phyloP scores from a whole-genome alignment of 176 grass and related monocot species.

The Aegilops speltoides region DNA sequence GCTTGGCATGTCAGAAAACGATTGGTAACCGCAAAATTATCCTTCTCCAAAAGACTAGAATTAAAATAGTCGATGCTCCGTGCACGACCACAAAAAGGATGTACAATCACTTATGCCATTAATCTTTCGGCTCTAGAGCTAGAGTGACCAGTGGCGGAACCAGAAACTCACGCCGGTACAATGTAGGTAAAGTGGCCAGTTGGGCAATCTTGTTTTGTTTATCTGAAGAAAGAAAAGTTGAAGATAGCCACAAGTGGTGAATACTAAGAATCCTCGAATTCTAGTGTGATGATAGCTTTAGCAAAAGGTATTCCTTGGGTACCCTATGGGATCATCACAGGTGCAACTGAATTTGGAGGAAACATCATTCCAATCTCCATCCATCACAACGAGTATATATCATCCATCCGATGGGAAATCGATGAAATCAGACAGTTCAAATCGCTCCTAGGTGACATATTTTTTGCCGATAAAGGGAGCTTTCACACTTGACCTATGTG shows the following conservation, averaged over 20 bases:
- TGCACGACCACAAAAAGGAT: constrained; percentile 29
- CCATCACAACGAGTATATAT: constrained; percentile 21
- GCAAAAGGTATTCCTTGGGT: constrained; percentile 42
- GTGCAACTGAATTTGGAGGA: neutral
- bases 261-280: constrained; percentile 55
- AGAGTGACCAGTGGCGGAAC: constrained; percentile 42
- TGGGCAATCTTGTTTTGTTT: constrained; percentile 25
- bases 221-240: neutral
- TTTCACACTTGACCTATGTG: too few relatives aligned
- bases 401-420: neutral
- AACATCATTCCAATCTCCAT: neutral
- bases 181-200: constrained; percentile 31
- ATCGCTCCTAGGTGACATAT: neutral
- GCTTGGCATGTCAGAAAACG: constrained; percentile 27
- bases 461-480: neutral
- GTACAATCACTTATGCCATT: constrained; percentile 28
- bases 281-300: constrained; percentile 33
- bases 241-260: constrained; percentile 41
- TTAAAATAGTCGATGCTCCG: constrained; percentile 36
- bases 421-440: neutral
- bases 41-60: constrained; percentile 4
- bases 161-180: constrained; percentile 44
- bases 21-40: constrained; percentile 47
- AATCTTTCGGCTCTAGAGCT: constrained; percentile 41
- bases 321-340: constrained; percentile 35